Percentiles rank a stretch among this genome's conserved stretches.
Evolutionary conservation across 768 basidiomycete genomes (phyloP).

Genomic region (Serendipita vermifera): DNA sequence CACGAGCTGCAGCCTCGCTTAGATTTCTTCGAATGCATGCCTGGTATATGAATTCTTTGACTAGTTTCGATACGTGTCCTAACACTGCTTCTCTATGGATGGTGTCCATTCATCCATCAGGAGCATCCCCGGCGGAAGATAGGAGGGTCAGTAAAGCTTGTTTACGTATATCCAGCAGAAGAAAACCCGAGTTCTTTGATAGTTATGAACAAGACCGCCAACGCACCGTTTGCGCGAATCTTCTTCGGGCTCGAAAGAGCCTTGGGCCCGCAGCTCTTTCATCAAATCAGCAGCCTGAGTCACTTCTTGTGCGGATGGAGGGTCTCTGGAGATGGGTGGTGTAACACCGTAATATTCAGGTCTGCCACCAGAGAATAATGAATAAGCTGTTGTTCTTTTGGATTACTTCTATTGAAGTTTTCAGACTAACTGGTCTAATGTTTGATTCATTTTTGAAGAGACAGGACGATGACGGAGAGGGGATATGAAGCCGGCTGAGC

Average conservation of each 20-base stretch:
- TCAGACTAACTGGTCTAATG: conserved; percentile 2
- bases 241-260: conserved; percentile 80
- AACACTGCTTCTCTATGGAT: conserved; percentile 74
- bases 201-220: conserved; percentile 10
- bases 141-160: not conserved
- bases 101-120: not conserved
- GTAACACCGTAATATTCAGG: conserved; percentile 44
- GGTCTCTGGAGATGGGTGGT: conserved; percentile 64
- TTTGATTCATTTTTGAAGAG: conserved; percentile 9
- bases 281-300: conserved; percentile 75
- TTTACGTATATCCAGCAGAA: not conserved
- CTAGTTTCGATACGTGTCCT: conserved; percentile 74
- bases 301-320: conserved; percentile 66
- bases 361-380: not conserved
- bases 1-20: conserved; percentile 73
- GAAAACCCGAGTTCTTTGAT: conserved; percentile 7
- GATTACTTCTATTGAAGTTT: not conserved
- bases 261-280: conserved; percentile 77
- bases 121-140: not conserved
- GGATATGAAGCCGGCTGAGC: too few relatives aligned
- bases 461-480: too few relatives aligned
- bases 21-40: conserved; percentile 68
- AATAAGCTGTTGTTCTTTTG: not conserved
- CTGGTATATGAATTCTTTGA: conserved; percentile 83
- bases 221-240: conserved; percentile 80